phyloP scores from a whole-genome alignment of 306 rosid genomes.

The Cicer arietinum region DNA sequence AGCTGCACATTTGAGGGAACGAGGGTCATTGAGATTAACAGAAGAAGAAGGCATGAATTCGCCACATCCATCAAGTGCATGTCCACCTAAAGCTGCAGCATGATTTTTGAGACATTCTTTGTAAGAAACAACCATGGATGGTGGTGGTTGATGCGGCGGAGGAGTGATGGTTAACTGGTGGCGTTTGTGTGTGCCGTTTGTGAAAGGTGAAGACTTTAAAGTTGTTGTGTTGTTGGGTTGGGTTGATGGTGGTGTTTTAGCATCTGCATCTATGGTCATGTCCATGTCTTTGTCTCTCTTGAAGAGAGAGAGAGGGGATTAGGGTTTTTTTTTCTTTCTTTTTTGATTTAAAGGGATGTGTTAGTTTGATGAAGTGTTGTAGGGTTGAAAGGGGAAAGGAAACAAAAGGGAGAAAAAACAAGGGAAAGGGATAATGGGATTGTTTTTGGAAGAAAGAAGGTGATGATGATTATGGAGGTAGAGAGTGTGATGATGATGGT shows the following conservation, averaged over 20 bases:
- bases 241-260: constrained; percentile 58
- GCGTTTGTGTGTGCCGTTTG: constrained; percentile 65
- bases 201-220: constrained; percentile 52
- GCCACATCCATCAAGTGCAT: constrained; percentile 90
- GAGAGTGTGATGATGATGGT: constrained; percentile 54
- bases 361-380: constrained; percentile 17
- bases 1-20: constrained; percentile 85
- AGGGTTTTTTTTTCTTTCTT: constrained; percentile 52
- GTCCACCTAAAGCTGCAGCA: constrained; percentile 84
- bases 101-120: constrained; percentile 90
- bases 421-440: constrained; percentile 21
- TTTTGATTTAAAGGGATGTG: constrained; percentile 33
- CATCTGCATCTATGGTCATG: constrained; percentile 51
- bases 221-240: constrained; percentile 51
- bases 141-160: constrained; percentile 18
- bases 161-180: constrained; percentile 39
- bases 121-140: constrained; percentile 50
- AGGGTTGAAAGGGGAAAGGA: constrained; percentile 31
- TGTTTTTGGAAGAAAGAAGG: constrained; percentile 33
- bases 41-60: constrained; percentile 77
- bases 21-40: constrained; percentile 59
- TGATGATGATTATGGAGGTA: constrained; percentile 3
- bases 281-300: constrained; percentile 58
- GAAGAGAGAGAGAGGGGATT: constrained; percentile 25
- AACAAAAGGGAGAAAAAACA: neutral